phyloP scores from a whole-genome alignment of 495 filamentous ascomycete genomes.

The Daldinia bambusicola region DNA sequence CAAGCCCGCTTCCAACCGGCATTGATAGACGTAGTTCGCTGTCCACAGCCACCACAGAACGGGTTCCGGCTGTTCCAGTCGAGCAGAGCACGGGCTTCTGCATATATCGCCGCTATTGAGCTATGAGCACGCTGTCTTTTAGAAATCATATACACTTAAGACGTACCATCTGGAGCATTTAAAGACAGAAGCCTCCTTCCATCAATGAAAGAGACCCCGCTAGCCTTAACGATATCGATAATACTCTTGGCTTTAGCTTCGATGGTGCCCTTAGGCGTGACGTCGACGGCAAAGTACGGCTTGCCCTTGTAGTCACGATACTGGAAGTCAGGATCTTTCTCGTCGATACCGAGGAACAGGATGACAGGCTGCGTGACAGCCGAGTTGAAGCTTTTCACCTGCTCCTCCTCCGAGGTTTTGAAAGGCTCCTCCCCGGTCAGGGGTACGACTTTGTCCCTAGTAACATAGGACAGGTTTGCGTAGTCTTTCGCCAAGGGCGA shows the following conservation, averaged over 20 bases:
- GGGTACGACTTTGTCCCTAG: slow-evolving; percentile 69
- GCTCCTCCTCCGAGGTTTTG: slow-evolving; percentile 74
- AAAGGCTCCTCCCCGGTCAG: slow-evolving; percentile 80
- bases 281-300: slow-evolving; percentile 90
- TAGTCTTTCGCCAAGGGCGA: slow-evolving; percentile 73
- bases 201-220: slow-evolving; percentile 41
- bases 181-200: slow-evolving; percentile 53
- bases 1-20: slow-evolving; percentile 92
- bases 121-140: slow-evolving; percentile 3
- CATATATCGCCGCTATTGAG: slow-evolving; percentile 81
- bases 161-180: slow-evolving; percentile 56
- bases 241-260: slow-evolving; percentile 67
- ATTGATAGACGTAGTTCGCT: slow-evolving; percentile 84
- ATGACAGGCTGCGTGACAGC: slow-evolving; percentile 68
- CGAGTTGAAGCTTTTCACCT: slow-evolving; percentile 81
- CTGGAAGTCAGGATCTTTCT: slow-evolving; percentile 62
- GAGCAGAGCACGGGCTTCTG: slow-evolving; percentile 85
- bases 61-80: slow-evolving; percentile 96
- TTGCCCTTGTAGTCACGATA: slow-evolving; percentile 71
- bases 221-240: slow-evolving; percentile 47
- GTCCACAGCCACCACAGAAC: slow-evolving; percentile 86
- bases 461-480: slow-evolving; percentile 68
- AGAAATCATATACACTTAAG: not conserved
- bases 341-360: slow-evolving; percentile 89
- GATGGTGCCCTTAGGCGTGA: slow-evolving; percentile 74